phyloP scores from a whole-genome alignment of 169 alveolate species.

The Plasmodium falciparum region DNA sequence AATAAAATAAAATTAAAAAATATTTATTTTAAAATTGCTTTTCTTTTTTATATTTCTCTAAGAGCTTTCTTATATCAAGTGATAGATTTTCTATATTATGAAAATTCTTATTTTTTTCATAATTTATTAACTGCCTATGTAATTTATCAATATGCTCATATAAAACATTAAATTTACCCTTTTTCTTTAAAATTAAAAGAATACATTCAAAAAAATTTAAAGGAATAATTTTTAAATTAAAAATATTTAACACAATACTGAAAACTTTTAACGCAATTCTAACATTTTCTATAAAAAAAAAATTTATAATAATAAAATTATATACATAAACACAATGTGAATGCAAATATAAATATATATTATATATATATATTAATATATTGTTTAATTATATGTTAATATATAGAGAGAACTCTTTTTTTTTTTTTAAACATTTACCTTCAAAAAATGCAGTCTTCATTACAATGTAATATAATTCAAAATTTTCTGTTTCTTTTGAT shows the following conservation, averaged over 20 bases:
- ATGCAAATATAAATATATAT: neutral
- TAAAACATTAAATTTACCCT: conserved; percentile 30
- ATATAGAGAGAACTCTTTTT: neutral
- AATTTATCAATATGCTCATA: conserved; percentile 52
- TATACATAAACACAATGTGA: neutral
- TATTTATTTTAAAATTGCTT: conserved; percentile 24
- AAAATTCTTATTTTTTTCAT: conserved; percentile 61
- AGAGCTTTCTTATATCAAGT: conserved; percentile 20
- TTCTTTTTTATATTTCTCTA: conserved; percentile 35
- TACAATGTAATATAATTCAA: conserved; percentile 65
- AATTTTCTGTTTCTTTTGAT: conserved; percentile 20
- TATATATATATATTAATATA: conserved; percentile 6
- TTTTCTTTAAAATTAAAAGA: conserved; percentile 51
- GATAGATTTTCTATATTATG: conserved; percentile 30
- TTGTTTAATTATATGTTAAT: neutral
- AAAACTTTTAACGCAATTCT: conserved; percentile 58
- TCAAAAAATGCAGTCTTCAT: conserved; percentile 74
- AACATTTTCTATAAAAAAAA: conserved; percentile 43
- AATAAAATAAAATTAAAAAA: too few species aligned
- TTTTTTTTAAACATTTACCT: conserved; percentile 17
- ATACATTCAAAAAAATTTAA: conserved; percentile 72
- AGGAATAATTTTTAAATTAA: conserved; percentile 56
- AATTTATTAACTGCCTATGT: conserved; percentile 69
- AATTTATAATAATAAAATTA: conserved; percentile 5
- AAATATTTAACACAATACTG: conserved; percentile 29